Evolutionary conservation across 306 rosid species (phyloP).

Genomic region (Rosa persica): DNA sequence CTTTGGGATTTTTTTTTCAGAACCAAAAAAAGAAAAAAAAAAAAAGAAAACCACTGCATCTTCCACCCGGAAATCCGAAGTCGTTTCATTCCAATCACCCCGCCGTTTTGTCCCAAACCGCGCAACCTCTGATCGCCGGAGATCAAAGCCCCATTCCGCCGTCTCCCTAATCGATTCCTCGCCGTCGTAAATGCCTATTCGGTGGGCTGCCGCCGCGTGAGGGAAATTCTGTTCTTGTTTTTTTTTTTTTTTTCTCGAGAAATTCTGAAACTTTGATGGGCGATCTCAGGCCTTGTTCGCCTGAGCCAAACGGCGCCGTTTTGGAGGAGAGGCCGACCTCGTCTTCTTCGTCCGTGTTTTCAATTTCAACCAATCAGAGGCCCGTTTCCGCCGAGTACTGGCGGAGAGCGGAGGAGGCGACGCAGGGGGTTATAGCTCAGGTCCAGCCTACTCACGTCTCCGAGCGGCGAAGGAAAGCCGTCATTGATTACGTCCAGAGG

Average conservation of each 20-base stretch:
- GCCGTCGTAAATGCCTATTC: slow-evolving; percentile 21
- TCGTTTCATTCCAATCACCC: slow-evolving; percentile 21
- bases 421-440: slow-evolving; percentile 45
- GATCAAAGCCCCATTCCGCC: slow-evolving; percentile 21
- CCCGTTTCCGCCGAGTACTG: slow-evolving; percentile 30
- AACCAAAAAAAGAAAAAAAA: not conserved
- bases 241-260: not conserved
- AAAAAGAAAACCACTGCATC: slow-evolving; percentile 10
- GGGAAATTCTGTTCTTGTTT: not conserved
- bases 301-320: slow-evolving; percentile 35
- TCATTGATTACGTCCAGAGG: slow-evolving; percentile 45
- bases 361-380: slow-evolving; percentile 20
- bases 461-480: slow-evolving; percentile 45
- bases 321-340: slow-evolving; percentile 32
- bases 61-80: slow-evolving; percentile 21
- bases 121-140: slow-evolving; percentile 4
- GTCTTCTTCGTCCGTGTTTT: slow-evolving; percentile 1
- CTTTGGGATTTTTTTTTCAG: slow-evolving; percentile 9
- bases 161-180: not conserved
- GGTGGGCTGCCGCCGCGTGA: slow-evolving; percentile 12
- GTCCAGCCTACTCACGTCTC: slow-evolving; percentile 51
- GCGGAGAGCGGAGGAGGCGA: slow-evolving; percentile 48
- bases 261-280: slow-evolving; percentile 40
- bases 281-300: slow-evolving; percentile 43
- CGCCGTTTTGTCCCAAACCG: slow-evolving; percentile 21